Conservation (phyloP, 2,329 filamentous ascomycete genomes). For the Hirsutella thompsonii region DNA sequence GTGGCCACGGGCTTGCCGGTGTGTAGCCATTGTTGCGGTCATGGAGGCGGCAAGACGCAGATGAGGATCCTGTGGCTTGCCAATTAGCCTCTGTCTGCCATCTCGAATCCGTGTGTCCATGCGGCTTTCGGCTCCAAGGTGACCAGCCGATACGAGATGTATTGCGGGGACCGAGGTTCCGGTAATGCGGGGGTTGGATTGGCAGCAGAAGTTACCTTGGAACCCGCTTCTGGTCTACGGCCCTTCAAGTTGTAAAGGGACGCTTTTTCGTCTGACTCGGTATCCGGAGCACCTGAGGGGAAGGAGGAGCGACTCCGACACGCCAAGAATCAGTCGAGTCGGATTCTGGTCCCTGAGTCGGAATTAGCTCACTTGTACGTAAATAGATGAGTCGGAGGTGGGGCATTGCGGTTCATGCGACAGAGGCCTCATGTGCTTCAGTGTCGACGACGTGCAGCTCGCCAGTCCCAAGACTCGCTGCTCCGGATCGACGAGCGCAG, state of each 20-base stretch:
- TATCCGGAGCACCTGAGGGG: background rate
- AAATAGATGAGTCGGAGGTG: background rate
- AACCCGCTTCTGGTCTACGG: background rate
- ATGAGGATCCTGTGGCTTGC: background rate
- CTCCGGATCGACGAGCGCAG: background rate
- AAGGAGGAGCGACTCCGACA: background rate
- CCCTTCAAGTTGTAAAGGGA: background rate
- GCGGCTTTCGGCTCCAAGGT: background rate
- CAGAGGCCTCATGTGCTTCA: background rate
- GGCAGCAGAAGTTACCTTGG: background rate
- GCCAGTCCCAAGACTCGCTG: background rate
- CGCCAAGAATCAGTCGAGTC: background rate
- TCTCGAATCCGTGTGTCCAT: background rate
- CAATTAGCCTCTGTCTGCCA: background rate
- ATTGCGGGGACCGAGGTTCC: background rate
- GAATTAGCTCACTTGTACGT: background rate
- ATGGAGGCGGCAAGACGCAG: slow-evolving; percentile 2
- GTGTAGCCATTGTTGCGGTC: slow-evolving; percentile 9
- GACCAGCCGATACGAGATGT: background rate
- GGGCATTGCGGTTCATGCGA: slow-evolving; percentile 1
- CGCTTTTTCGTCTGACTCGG: background rate
- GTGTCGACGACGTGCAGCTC: background rate
- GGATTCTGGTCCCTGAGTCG: background rate
- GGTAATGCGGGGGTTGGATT: background rate
- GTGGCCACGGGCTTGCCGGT: slow-evolving; percentile 9